These are phyloP conservation scores for Boletus edulis DNA, from an alignment of 768 basidiomycete genomes.

Conservation along the genomic window DNA sequence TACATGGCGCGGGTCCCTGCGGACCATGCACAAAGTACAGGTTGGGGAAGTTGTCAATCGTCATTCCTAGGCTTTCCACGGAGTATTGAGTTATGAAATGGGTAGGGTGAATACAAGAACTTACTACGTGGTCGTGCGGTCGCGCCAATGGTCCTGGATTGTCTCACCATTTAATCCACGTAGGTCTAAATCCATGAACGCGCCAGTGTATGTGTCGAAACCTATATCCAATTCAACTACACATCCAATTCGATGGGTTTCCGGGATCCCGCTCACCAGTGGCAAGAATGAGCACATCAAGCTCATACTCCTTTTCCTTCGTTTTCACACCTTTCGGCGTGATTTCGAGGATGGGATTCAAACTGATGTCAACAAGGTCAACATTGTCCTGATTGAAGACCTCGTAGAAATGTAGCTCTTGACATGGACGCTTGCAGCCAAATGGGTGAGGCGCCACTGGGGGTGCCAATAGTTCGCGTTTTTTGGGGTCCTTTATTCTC, in stretches of 20 bases:
- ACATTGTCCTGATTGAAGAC: conserved; percentile 9
- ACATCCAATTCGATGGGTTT: neutral
- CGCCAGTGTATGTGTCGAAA: conserved; percentile 3
- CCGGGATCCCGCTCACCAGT: neutral
- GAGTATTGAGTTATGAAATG: neutral
- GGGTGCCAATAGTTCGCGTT: neutral
- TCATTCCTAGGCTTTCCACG: conserved; percentile 5
- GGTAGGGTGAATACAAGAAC: neutral
- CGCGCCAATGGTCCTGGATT: conserved; percentile 15
- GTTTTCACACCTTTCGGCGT: conserved; percentile 5
- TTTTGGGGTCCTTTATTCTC: neutral
- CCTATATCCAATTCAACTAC: neutral
- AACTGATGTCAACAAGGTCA: conserved; percentile 3
- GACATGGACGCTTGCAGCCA: conserved; percentile 5
- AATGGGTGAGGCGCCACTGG: conserved; percentile 4
- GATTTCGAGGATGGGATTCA: conserved; percentile 3
- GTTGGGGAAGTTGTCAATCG: conserved; percentile 16
- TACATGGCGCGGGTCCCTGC: conserved; percentile 10
- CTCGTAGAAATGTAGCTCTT: conserved; percentile 9
- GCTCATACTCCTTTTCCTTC: neutral
- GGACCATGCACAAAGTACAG: conserved; percentile 12
- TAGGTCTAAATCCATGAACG: conserved; percentile 7
- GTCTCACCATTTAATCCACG: conserved; percentile 7
- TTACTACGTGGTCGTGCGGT: conserved; percentile 15
- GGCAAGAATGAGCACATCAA: conserved; percentile 7